Base-by-base conservation (phyloP, 495 filamentous ascomycete genomes). In the Lasiosphaeria ovina region DNA sequence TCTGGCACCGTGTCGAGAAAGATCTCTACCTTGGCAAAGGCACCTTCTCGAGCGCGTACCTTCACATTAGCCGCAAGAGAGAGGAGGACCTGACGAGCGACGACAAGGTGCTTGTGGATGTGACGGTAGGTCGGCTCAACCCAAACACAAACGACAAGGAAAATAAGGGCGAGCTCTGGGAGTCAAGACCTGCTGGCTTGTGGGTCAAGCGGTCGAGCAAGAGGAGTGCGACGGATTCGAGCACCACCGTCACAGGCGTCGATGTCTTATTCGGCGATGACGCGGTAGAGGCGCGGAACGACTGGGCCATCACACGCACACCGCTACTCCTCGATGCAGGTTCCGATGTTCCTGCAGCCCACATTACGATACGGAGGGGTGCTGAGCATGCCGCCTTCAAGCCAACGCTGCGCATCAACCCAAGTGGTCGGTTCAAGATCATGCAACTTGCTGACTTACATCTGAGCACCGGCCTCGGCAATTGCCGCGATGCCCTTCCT, bases 351-450 rank as follows among this genome's bases (percentile, higher is more conserved):
- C 85, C 87, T 50, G 82, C 84, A 58, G 82, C 89, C 17, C 85
- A 91, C 48, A 72, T 98, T 32, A 93, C 84, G 34, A 77, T 96
- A 52, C 83, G 92, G 35, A 82, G 89, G 61, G 94, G 94, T 4
- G 78, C 80, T 35, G 83, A 82, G 6, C 62, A 76, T 3, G 80
- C 83, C 58, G 64, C 73, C 12, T 78, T 84, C 62, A 90, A 85
- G 66, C 88, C 91, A 0, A 74, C 79, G n/a, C 89, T 87, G 12
- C 81, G 86, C 54, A 88, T 98, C 58, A 81, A 83, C 53, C 90
- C 93, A 34, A 89, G 95, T 71, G 93, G 92, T n/a, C 89, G 87
- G 62, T 97, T 98, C 75, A 98, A 97, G 76, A 95, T 98, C 60
- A 87, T 98, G 83, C 94, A 98, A 71, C 71, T 94, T 54, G 87